These are phyloP conservation scores for Linum trigynum DNA, from an alignment of 345 rosid genomes.

Conservation along the genomic window DNA sequence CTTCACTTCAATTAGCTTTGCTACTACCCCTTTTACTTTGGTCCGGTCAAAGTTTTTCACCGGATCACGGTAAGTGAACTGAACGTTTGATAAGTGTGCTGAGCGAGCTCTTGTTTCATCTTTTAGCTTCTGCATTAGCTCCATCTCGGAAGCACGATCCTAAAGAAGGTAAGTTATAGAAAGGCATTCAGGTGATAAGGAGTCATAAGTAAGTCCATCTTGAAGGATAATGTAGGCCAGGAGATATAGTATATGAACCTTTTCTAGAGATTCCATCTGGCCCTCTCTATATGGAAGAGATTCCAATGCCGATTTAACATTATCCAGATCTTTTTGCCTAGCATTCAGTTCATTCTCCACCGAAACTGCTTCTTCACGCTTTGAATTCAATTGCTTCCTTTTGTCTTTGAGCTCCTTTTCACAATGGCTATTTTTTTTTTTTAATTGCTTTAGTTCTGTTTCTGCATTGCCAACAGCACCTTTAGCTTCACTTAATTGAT, in stretches of 20 bases:
- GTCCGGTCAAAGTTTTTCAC: conserved; percentile 74
- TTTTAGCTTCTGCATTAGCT: conserved; percentile 60
- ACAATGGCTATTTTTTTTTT: conserved; percentile 70
- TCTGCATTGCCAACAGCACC: conserved; percentile 81
- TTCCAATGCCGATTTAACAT: conserved; percentile 39
- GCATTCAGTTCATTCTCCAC: conserved; percentile 64
- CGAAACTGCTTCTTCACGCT: conserved; percentile 67
- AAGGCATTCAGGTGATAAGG: conserved; percentile 1
- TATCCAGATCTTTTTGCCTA: conserved; percentile 61
- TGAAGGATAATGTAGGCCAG: not conserved
- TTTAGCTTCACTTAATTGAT: conserved; percentile 89
- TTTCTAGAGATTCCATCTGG: conserved; percentile 82
- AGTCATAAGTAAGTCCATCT: conserved; percentile 7
- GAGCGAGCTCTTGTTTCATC: conserved; percentile 67
- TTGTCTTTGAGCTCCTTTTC: conserved; percentile 82
- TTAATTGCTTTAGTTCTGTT: conserved; percentile 78
- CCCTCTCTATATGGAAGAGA: conserved; percentile 66
- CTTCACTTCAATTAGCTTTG: conserved; percentile 81
- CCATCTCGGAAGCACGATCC: conserved; percentile 70
- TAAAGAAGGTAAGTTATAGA: conserved; percentile 14
- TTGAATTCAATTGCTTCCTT: conserved; percentile 55
- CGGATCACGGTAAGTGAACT: conserved; percentile 81
- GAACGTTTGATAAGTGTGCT: conserved; percentile 68
- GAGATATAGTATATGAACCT: conserved; percentile 34
- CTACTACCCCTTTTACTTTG: conserved; percentile 94